These are phyloP conservation scores for Neoboletus magnificus DNA, from an alignment of 768 basidiomycete genomes.

Conservation along the genomic window DNA sequence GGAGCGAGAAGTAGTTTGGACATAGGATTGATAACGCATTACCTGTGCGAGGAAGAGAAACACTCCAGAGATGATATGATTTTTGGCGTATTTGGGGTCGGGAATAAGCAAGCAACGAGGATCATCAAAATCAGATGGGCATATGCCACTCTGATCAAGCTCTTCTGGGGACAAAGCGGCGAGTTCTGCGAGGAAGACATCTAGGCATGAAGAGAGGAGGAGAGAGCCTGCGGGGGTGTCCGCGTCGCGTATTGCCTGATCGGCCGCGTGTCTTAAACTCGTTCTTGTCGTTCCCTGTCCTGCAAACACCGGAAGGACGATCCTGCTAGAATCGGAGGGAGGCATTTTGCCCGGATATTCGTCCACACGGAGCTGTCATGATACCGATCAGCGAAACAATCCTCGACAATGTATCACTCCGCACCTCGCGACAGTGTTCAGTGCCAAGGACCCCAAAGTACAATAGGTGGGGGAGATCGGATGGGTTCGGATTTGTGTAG, in stretches of 20 bases:
- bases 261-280: conserved; percentile 30
- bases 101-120: conserved; percentile 40
- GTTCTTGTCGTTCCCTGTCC: conserved; percentile 49
- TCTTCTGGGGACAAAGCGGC: conserved; percentile 40
- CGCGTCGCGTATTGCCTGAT: conserved; percentile 42
- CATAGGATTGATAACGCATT: conserved; percentile 50
- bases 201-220: conserved; percentile 49
- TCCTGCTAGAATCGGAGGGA: background rate
- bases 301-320: conserved; percentile 49
- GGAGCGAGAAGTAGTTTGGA: conserved; percentile 23
- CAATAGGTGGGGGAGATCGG: background rate
- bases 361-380: background rate
- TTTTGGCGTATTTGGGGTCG: conserved; percentile 35
- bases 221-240: conserved; percentile 39
- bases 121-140: conserved; percentile 42
- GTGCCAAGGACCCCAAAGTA: background rate
- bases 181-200: conserved; percentile 50
- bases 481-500: conserved; percentile 1
- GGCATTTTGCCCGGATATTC: conserved; percentile 3
- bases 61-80: conserved; percentile 49
- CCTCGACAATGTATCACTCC: background rate
- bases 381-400: background rate
- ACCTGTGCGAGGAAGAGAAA: conserved; percentile 50
- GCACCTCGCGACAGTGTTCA: conserved; percentile 5
- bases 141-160: conserved; percentile 36